Evolutionary conservation across 2,329 filamentous ascomycete genomes (phyloP).

Genomic region (Neonectria faginata): DNA sequence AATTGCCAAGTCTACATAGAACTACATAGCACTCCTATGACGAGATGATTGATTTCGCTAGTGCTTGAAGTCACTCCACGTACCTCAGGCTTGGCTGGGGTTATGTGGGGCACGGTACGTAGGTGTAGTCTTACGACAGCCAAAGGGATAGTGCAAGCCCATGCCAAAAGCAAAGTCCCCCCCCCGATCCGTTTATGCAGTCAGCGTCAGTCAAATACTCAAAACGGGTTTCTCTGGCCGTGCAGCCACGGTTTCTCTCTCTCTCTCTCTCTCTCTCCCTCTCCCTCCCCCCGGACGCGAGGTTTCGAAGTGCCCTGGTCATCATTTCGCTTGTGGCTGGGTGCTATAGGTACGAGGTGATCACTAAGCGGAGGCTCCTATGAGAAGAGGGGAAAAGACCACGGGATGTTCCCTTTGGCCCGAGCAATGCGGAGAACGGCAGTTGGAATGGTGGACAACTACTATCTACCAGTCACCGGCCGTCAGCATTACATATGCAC

Average conservation of each 20-base stretch:
- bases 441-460: background rate
- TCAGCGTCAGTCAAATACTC: background rate
- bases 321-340: slow-evolving; percentile 2
- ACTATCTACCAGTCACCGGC: background rate
- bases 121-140: too few relatives aligned
- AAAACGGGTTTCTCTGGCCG: slow-evolving; percentile 5
- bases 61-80: too few relatives aligned
- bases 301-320: background rate
- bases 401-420: background rate
- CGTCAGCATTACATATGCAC: background rate
- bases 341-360: background rate
- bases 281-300: background rate
- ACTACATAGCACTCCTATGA: too few relatives aligned
- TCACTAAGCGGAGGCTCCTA: too few relatives aligned
- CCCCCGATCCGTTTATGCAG: slow-evolving; percentile 27
- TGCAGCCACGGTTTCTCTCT: slow-evolving; percentile 19
- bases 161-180: slow-evolving; percentile 17
- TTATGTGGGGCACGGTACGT: too few relatives aligned
- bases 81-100: too few relatives aligned
- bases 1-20: too few relatives aligned
- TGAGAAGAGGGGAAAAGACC: background rate
- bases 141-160: too few relatives aligned
- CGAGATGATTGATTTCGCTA: too few relatives aligned
- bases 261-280: background rate
- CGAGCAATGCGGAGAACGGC: background rate